These are phyloP conservation scores for Vicia faba DNA, from an alignment of 306 rosid species.

Conservation along the genomic window DNA sequence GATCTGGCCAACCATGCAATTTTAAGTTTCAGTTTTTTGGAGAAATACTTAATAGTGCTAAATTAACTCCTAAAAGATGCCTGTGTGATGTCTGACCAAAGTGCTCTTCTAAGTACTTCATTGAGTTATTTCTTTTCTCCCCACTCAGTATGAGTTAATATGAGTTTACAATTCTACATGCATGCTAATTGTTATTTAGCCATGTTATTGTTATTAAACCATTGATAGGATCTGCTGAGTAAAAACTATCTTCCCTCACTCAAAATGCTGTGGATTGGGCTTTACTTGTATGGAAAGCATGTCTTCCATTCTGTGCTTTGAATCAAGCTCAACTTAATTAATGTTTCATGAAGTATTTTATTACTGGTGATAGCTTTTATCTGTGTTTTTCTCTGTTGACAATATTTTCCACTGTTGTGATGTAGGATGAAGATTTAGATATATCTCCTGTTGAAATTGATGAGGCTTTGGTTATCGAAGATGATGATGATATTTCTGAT, in stretches of 20 bases:
- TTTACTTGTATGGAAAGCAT: not conserved
- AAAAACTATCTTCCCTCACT: not conserved
- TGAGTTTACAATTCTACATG: not conserved
- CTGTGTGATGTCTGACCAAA: too few species aligned
- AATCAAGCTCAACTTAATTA: constrained; percentile 2
- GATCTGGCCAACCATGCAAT: constrained; percentile 10
- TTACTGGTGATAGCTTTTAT: not conserved
- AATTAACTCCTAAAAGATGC: not conserved
- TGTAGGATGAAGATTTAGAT: constrained; percentile 89
- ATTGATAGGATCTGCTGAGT: constrained; percentile 1
- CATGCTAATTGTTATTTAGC: constrained; percentile 16
- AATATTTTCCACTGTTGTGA: constrained; percentile 7
- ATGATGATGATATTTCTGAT: constrained; percentile 92
- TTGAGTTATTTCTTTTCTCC: not conserved
- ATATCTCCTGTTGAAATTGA: constrained; percentile 89
- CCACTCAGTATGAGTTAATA: not conserved
- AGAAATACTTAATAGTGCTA: constrained; percentile 10
- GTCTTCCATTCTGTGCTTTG: not conserved
- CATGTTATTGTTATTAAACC: constrained; percentile 17
- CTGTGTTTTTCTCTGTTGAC: not conserved
- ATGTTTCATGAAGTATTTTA: constrained; percentile 16
- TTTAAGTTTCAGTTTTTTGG: not conserved
- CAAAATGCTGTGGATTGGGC: constrained; percentile 3
- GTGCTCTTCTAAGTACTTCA: not conserved
- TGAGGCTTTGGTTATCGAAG: constrained; percentile 93